Evolutionary conservation across 2,329 filamentous ascomycete genomes (phyloP), one percentile per base, ranked within the genome.

Genomic region (Fusarium nygamai): DNA sequence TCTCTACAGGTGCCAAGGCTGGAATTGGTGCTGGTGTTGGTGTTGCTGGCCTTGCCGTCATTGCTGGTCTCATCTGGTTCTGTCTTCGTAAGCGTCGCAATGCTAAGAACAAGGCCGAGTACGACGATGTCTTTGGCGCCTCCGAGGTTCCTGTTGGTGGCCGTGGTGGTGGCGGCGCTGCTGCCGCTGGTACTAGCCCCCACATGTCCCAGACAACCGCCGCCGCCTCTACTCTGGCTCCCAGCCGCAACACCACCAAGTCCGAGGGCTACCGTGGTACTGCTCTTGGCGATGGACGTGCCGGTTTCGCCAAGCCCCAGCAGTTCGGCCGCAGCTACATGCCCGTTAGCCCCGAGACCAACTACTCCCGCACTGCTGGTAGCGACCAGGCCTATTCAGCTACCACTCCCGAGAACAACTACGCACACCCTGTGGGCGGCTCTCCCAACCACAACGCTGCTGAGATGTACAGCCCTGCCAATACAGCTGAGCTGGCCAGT

Each of bases 101-200:
- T 66, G 66, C 76, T 50, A 74, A 74, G 71, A 73, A 80, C 64
- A 81, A 82, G 75, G 76, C 79, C 31, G 79, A 83, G 61, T 78
- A 81, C 48, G 83, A 84, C 67, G 83, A 84, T 69, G 78, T 85
- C 62, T 81, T 84, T 60, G 83, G 83, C 64, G 82, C 84, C 34
- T 85, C 83, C 13, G 84, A 85, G 74, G 83, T 85, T 11, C 84
- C 84, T n/a, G 82, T 85, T 19, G 83, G 83, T 36, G 82, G 83
- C 34, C 75, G 76, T 44, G 66, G 72, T 38, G 72, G 71, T 46
- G 71, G 73, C 34, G 71, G 57, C 34, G 50, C n/a, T 36, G 53
- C 72, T 53, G 57, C 60, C 13, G 65, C 34, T 12, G 62, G 76
- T 60, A 71, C 74, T 57, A 75, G 69, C 51, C 78, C 73, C 60